Conservation (phyloP, 2,329 filamentous ascomycete genomes). For the Phoma sp. region DNA sequence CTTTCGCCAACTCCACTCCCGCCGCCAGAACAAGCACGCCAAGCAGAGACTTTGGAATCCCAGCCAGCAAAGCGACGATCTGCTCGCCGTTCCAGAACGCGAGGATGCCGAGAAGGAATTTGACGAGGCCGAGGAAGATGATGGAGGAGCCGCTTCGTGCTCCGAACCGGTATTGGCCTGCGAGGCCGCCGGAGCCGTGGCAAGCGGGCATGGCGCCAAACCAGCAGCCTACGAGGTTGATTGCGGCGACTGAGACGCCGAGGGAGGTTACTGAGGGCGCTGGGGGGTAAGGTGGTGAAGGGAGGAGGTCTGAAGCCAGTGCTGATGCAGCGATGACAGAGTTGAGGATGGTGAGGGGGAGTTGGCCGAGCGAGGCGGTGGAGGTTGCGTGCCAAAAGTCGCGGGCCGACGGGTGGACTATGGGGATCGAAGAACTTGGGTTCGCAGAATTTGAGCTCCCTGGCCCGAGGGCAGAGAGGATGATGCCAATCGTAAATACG, state of each 20-base stretch:
- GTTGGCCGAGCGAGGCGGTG: slow-evolving; percentile 79
- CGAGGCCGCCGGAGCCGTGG: slow-evolving; percentile 89
- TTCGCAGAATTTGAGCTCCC: slow-evolving; percentile 16
- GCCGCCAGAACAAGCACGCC: slow-evolving; percentile 91
- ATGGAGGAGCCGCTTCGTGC: slow-evolving; percentile 86
- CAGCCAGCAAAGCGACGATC: slow-evolving; percentile 72
- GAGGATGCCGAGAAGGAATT: slow-evolving; percentile 74
- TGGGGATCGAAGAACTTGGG: slow-evolving; percentile 63
- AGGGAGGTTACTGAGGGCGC: slow-evolving; percentile 77
- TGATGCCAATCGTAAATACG: slow-evolving; percentile 72
- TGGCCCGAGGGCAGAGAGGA: slow-evolving; percentile 64
- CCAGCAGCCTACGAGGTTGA: slow-evolving; percentile 88
- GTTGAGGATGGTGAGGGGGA: slow-evolving; percentile 91
- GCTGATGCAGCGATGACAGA: slow-evolving; percentile 88
- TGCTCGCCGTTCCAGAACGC: slow-evolving; percentile 70
- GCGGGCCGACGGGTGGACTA: slow-evolving; percentile 53
- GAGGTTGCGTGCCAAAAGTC: slow-evolving; percentile 64
- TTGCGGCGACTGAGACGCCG: slow-evolving; percentile 79
- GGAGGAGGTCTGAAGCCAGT: slow-evolving; percentile 78
- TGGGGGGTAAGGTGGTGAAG: slow-evolving; percentile 61
- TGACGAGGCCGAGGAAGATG: slow-evolving; percentile 77
- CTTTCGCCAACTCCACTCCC: slow-evolving; percentile 84
- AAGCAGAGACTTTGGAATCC: slow-evolving; percentile 78
- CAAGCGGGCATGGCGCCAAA: slow-evolving; percentile 96
- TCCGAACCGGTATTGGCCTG: slow-evolving; percentile 90